These are phyloP conservation scores for Cyberlindnera euphorbiiphila DNA, from an alignment of 805 yeast genomes.

Conservation along the genomic window DNA sequence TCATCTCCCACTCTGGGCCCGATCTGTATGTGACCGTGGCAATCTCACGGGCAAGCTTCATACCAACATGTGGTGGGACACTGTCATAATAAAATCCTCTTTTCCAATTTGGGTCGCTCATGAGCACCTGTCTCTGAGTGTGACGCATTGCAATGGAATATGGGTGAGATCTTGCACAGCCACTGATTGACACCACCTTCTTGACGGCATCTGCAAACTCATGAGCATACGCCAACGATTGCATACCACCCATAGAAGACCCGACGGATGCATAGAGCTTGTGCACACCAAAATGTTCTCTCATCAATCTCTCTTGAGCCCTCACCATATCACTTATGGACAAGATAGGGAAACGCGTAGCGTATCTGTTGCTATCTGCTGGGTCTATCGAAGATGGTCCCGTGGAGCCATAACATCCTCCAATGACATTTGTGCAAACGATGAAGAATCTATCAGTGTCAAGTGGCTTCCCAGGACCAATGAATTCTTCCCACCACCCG, in stretches of 20 bases:
- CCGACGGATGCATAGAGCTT: constrained; percentile 80
- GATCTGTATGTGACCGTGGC: constrained; percentile 93
- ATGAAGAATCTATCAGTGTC: constrained; percentile 82
- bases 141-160: constrained; percentile 91
- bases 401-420: constrained; percentile 93
- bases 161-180: constrained; percentile 93
- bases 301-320: constrained; percentile 72
- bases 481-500: constrained; percentile 97
- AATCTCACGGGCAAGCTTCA: constrained; percentile 90
- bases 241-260: constrained; percentile 99
- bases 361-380: constrained; percentile 61
- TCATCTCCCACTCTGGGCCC: constrained; percentile 95
- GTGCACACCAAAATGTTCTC: constrained; percentile 54
- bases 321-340: constrained; percentile 88
- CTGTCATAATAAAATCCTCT: constrained; percentile 79
- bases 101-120: constrained; percentile 95
- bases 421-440: constrained; percentile 86
- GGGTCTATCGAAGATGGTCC: constrained; percentile 87
- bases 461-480: constrained; percentile 73
- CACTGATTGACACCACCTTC: constrained; percentile 76
- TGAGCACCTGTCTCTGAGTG: constrained; percentile 86
- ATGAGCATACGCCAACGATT: constrained; percentile 79
- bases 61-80: constrained; percentile 89
- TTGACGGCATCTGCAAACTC: constrained; percentile 77
- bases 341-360: constrained; percentile 82